phyloP scores from a whole-genome alignment of 352 stramenopile genomes.

The Pythium chondricola region DNA sequence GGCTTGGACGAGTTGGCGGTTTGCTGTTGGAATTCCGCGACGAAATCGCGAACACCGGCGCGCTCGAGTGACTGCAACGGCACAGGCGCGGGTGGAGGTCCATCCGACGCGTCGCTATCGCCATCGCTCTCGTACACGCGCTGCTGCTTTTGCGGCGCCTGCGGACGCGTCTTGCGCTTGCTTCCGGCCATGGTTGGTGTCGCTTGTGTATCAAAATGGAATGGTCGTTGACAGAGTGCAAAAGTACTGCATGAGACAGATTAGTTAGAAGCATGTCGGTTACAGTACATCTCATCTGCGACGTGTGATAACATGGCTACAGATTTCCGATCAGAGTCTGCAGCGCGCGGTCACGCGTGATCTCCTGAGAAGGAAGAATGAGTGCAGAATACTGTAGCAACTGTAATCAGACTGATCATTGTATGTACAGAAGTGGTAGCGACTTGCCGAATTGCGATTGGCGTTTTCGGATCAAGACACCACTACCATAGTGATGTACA shows the following conservation, averaged over 20 bases:
- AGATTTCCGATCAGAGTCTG: not conserved
- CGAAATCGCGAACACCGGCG: constrained; percentile 56
- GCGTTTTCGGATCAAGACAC: too few species aligned
- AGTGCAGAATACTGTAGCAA: too few species aligned
- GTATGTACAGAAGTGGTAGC: too few species aligned
- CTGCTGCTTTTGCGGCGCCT: constrained; percentile 1
- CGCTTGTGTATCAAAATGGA: constrained; percentile 9
- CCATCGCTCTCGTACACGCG: constrained; percentile 19
- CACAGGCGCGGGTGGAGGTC: constrained; percentile 27
- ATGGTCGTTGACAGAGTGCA: constrained; percentile 3
- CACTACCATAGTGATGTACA: too few species aligned
- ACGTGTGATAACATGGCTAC: constrained; percentile 17
- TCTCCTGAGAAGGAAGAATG: too few species aligned
- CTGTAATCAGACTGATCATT: too few species aligned
- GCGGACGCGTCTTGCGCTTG: not conserved
- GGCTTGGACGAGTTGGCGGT: constrained; percentile 28
- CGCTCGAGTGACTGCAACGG: constrained; percentile 66
- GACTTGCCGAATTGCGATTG: too few species aligned
- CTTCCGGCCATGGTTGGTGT: constrained; percentile 9
- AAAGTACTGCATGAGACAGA: constrained; percentile 9
- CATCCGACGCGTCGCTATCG: constrained; percentile 30
- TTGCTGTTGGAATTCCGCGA: constrained; percentile 30
- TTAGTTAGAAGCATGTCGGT: not conserved
- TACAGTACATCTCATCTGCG: constrained; percentile 6
- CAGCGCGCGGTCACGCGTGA: too few species aligned